Evolutionary conservation across 495 filamentous ascomycete species (phyloP), one percentile per base, ranked within the genome.

Genomic region (Cryomyces antarcticus): DNA sequence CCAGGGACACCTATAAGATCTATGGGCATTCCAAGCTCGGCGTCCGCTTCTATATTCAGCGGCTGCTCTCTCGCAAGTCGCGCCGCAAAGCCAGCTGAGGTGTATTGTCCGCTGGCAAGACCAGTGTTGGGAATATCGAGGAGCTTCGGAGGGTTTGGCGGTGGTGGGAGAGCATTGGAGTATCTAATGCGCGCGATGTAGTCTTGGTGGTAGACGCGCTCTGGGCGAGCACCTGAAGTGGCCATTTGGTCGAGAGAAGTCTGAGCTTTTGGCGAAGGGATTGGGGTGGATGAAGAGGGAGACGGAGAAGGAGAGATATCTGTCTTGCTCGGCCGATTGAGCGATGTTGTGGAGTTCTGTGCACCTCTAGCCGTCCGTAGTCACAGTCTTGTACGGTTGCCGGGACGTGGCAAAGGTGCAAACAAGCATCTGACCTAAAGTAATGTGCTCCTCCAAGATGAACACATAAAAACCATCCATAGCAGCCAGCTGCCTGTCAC

Each of bases 1-100:
- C 86, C 81, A 5, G 92, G 92, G 59, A 96, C 78, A 49, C 92
- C 89, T 37, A 95, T 79, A 37, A 97, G 64, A 57, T 97, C 88
- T 58, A 97, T 75, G 34, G 83, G 84, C 88, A 97, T 95, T 31
- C 92, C 89, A 45, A 94, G 73, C 65, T 96, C 92, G 13, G 86
- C 87, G 73, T 97, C 92, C 17, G 86, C 85, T 59, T 96, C 89
- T 41, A 97, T 86, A 47, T 93, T 94, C 4, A 92, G 64, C n/a
- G 86, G 76, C 62, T 96, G 87, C 47, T 92, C 83, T 49, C 86
- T 70, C 1, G 82, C 82, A 46, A 97, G 61, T 41, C 82, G 77
- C 30, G 85, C 87, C 27, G 84, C 82, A 63, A 93, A 96, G 2
- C 71, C 75, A 1, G 88, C 80, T 7, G 76, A 78, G 10, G 88